These are phyloP conservation scores for Alternaria sp. DNA, from an alignment of 2,329 filamentous ascomycete species.

Conservation along the genomic window DNA sequence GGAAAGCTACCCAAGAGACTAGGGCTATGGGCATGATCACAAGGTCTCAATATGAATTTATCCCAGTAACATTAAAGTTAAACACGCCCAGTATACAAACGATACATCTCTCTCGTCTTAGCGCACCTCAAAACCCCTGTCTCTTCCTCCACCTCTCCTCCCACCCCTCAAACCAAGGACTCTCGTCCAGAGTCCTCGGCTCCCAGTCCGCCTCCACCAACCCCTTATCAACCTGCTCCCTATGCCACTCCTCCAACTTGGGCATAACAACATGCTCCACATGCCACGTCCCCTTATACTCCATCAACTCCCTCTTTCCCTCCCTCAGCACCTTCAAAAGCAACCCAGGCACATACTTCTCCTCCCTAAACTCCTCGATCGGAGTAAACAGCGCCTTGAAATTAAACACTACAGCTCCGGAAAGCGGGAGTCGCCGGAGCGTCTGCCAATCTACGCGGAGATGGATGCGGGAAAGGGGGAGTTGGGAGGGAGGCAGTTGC, in stretches of 20 bases:
- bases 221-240: conserved; percentile 71
- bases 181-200: conserved; percentile 73
- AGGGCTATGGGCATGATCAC: conserved; percentile 10
- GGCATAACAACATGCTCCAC: conserved; percentile 76
- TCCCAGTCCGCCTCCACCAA: conserved; percentile 70
- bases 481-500: conserved; percentile 61
- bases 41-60: neutral
- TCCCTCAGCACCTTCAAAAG: conserved; percentile 73
- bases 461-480: conserved; percentile 68
- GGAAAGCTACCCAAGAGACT: conserved; percentile 25
- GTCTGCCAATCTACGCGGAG: conserved; percentile 91
- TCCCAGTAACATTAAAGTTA: neutral
- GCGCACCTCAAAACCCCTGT: conserved; percentile 63
- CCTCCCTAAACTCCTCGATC: conserved; percentile 71
- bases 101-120: neutral
- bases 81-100: neutral
- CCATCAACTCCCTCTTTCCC: conserved; percentile 74
- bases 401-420: conserved; percentile 80
- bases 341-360: conserved; percentile 76
- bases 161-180: conserved; percentile 80
- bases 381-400: conserved; percentile 89
- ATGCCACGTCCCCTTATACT: conserved; percentile 85
- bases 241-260: conserved; percentile 67
- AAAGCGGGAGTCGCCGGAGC: conserved; percentile 77
- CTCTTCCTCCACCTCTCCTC: conserved; percentile 73